phyloP scores from a whole-genome alignment of 2,329 filamentous ascomycete species.

The Penicillium palitans region DNA sequence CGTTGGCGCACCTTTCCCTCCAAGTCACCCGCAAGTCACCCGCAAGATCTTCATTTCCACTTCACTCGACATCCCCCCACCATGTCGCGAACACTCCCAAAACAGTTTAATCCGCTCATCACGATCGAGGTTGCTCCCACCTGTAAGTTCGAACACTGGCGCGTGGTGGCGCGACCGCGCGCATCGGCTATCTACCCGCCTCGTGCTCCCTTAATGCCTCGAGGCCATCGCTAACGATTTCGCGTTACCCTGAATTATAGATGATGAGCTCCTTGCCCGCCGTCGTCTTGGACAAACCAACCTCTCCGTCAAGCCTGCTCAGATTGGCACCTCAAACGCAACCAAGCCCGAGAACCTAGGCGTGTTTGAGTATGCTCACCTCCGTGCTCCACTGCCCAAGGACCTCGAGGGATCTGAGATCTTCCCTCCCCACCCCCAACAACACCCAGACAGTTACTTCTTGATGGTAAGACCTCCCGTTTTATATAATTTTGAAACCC shows the following conservation, averaged over 20 bases:
- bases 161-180: conserved; percentile 22
- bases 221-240: conserved; percentile 19
- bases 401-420: conserved; percentile 86
- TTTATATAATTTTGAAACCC: neutral
- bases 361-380: conserved; percentile 92
- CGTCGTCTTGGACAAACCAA: conserved; percentile 92
- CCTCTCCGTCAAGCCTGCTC: conserved; percentile 76
- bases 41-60: conserved; percentile 11
- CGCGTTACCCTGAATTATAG: conserved; percentile 44
- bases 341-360: conserved; percentile 73
- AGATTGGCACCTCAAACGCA: conserved; percentile 68
- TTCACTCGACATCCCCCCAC: conserved; percentile 19
- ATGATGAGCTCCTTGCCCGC: conserved; percentile 73
- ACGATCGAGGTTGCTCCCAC: conserved; percentile 44
- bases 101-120: conserved; percentile 49
- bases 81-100: conserved; percentile 49
- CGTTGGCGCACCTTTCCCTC: conserved; percentile 34
- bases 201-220: conserved; percentile 9
- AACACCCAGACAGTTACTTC: conserved; percentile 86
- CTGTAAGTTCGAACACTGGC: conserved; percentile 41
- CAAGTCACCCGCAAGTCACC: conserved; percentile 16
- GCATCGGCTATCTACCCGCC: conserved; percentile 6
- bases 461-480: conserved; percentile 66
- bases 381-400: conserved; percentile 88
- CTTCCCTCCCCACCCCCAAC: conserved; percentile 70